Conservation (phyloP, 2,329 filamentous ascomycete genomes). For the Diaporthe ampelina region DNA sequence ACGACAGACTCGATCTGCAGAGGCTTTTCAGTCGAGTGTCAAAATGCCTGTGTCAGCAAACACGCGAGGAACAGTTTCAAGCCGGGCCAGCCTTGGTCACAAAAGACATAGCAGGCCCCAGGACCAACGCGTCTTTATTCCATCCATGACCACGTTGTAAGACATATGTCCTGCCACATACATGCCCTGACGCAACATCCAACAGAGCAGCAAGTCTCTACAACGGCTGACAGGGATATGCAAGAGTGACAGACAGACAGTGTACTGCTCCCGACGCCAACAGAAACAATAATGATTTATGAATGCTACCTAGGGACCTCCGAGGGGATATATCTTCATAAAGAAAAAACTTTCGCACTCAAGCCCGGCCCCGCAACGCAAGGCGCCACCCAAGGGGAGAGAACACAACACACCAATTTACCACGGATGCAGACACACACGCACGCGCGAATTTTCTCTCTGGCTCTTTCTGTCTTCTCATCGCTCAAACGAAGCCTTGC, state of each 20-base stretch:
- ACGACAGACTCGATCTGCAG: too few species aligned
- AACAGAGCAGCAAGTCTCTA: background rate
- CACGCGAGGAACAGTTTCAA: too few species aligned
- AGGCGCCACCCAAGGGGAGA: slow-evolving; percentile 36
- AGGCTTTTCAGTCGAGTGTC: background rate
- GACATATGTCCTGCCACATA: background rate
- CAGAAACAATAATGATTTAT: slow-evolving; percentile 39
- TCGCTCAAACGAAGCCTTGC: slow-evolving; percentile 2
- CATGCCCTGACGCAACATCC: background rate
- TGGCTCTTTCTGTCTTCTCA: background rate
- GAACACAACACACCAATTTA: slow-evolving; percentile 25
- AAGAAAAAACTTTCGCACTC: slow-evolving; percentile 18
- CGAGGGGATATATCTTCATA: slow-evolving; percentile 38
- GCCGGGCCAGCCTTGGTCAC: background rate
- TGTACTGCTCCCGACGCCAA: slow-evolving; percentile 10
- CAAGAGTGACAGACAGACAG: background rate
- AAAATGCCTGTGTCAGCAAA: background rate
- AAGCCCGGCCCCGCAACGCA: slow-evolving; percentile 21
- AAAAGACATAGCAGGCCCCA: background rate
- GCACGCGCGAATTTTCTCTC: background rate
- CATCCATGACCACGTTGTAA: background rate
- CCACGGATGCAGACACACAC: background rate
- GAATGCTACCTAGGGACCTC: slow-evolving; percentile 41
- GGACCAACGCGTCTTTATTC: background rate
- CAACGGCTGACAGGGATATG: background rate